Percentiles rank a stretch among this genome's conserved stretches.
These are phyloP conservation scores for Plasmodium adleri DNA, from an alignment of 169 alveolate genomes.

Conservation along the genomic window DNA sequence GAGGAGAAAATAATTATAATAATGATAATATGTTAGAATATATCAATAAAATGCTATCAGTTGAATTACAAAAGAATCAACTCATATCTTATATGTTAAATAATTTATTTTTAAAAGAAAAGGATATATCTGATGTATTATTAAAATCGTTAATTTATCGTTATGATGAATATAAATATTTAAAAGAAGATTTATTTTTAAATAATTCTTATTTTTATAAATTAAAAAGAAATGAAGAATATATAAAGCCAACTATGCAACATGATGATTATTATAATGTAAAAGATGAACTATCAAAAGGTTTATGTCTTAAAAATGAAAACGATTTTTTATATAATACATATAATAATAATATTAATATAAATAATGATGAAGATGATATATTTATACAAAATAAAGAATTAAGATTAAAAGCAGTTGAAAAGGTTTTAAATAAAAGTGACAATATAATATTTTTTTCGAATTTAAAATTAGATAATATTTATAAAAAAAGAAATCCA, in stretches of 20 bases:
- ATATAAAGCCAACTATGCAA: no score
- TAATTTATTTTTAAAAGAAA: slow-evolving; percentile 29
- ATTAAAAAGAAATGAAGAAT: no score
- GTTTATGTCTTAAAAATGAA: no score
- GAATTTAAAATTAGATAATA: slow-evolving; percentile 23
- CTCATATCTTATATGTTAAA: slow-evolving; percentile 38
- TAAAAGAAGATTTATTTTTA: background rate
- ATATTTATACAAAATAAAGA: slow-evolving; percentile 20
- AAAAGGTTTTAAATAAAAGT: slow-evolving; percentile 15
- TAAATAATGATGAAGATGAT: background rate
- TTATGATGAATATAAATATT: slow-evolving; percentile 33
- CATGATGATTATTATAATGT: no score
- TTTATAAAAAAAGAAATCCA: slow-evolving; percentile 62
- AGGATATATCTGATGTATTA: slow-evolving; percentile 12
- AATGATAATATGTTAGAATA: slow-evolving; percentile 12
- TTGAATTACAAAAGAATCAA: slow-evolving; percentile 25
- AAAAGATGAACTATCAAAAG: no score
- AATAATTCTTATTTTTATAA: no score
- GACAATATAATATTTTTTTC: slow-evolving; percentile 50
- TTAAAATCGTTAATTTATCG: slow-evolving; percentile 22
- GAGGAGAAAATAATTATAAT: background rate
- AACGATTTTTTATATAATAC: no score
- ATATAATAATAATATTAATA: background rate
- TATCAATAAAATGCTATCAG: slow-evolving; percentile 25
- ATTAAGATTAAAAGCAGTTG: slow-evolving; percentile 8